These are phyloP conservation scores for Annulohypoxylon maeteangense DNA, from an alignment of 495 filamentous ascomycete genomes.

Conservation along the genomic window DNA sequence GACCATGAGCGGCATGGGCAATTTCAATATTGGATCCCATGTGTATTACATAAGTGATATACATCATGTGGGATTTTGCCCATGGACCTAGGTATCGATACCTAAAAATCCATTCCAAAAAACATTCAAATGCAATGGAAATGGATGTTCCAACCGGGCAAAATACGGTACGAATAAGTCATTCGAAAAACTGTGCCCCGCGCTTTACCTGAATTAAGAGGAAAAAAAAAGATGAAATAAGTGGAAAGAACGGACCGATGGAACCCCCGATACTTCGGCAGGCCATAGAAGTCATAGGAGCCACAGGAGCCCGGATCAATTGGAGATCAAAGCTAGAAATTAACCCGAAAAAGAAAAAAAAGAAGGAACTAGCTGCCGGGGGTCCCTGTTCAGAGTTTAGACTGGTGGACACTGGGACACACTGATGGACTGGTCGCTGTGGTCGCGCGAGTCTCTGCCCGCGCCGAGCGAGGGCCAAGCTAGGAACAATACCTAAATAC, in stretches of 20 bases:
- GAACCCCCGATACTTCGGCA: constrained; percentile 15
- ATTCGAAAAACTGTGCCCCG: constrained; percentile 29
- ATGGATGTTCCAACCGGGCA: constrained; percentile 26
- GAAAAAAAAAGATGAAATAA: neutral
- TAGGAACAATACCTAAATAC: constrained; percentile 39
- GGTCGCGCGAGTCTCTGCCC: constrained; percentile 44
- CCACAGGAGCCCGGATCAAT: constrained; percentile 31
- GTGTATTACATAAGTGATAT: constrained; percentile 14
- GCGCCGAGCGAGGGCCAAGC: constrained; percentile 41
- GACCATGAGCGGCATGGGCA: neutral
- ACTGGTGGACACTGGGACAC: neutral
- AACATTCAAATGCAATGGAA: neutral
- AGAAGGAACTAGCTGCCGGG: constrained; percentile 15
- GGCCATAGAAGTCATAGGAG: neutral
- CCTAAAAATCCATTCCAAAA: neutral
- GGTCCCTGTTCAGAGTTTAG: constrained; percentile 20
- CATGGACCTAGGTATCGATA: constrained; percentile 1
- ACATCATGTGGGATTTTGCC: neutral
- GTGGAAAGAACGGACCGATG: constrained; percentile 34
- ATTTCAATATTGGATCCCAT: neutral
- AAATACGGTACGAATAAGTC: constrained; percentile 36
- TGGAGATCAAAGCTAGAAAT: constrained; percentile 32
- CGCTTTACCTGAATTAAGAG: constrained; percentile 24
- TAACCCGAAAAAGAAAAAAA: constrained; percentile 33
- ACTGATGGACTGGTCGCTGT: constrained; percentile 21